Percentiles rank a stretch among this genome's conserved stretches.
Conservation (phyloP, 2,329 filamentous ascomycete genomes). For the Fonsecaea pugnacius region DNA sequence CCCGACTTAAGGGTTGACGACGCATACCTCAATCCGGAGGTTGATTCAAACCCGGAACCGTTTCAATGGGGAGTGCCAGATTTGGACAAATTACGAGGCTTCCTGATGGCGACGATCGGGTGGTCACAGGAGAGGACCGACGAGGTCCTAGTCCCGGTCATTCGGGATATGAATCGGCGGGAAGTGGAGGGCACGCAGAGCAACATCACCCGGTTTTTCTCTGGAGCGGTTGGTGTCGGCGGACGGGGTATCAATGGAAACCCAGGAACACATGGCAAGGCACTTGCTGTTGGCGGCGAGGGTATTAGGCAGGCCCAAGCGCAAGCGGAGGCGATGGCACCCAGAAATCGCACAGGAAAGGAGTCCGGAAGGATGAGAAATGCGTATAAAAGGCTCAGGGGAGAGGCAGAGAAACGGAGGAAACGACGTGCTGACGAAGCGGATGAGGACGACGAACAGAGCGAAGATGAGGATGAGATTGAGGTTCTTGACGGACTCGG, state of each 20-base stretch:
- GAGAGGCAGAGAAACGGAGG: slow-evolving; percentile 51
- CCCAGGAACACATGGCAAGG: slow-evolving; percentile 1
- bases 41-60: slow-evolving; percentile 74
- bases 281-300: slow-evolving; percentile 27
- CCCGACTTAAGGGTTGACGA: slow-evolving; percentile 77
- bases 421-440: slow-evolving; percentile 40
- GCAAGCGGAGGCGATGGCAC: slow-evolving; percentile 45
- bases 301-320: slow-evolving; percentile 7
- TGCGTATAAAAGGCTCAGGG: slow-evolving; percentile 70
- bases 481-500: slow-evolving; percentile 28
- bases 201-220: slow-evolving; percentile 94
- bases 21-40: slow-evolving; percentile 84
- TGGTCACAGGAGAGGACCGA: slow-evolving; percentile 92
- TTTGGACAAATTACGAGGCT: slow-evolving; percentile 78
- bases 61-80: slow-evolving; percentile 98
- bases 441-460: slow-evolving; percentile 46
- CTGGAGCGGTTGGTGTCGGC: slow-evolving; percentile 72
- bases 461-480: slow-evolving; percentile 1
- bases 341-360: slow-evolving; percentile 64
- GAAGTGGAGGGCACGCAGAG: slow-evolving; percentile 89
- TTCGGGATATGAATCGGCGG: slow-evolving; percentile 89
- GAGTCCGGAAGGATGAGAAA: slow-evolving; percentile 77
- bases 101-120: slow-evolving; percentile 88
- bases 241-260: slow-evolving; percentile 56
- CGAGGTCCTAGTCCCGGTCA: slow-evolving; percentile 92